Conservation (phyloP, 208 protist species). For the Leishmania major region DNA sequence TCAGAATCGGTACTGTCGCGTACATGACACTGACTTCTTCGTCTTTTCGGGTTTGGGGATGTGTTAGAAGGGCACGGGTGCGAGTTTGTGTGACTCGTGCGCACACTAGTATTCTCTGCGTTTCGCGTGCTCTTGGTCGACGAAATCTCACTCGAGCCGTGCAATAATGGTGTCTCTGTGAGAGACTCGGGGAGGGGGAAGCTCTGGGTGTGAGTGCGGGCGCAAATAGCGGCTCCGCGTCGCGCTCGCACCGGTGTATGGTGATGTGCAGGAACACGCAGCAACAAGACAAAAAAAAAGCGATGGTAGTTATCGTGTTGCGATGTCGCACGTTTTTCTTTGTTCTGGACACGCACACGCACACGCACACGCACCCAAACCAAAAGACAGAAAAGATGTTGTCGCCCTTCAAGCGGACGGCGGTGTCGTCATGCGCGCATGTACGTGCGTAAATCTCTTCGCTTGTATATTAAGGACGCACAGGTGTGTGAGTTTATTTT, state of each 20-base stretch:
- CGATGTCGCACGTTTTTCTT: neutral
- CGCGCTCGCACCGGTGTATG: neutral
- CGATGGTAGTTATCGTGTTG: neutral
- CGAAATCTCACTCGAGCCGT: neutral
- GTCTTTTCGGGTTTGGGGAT: neutral
- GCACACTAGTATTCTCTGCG: neutral
- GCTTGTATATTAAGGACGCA: neutral
- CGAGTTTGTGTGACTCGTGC: neutral
- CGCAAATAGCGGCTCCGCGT: neutral
- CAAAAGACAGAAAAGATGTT: neutral
- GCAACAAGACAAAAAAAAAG: neutral
- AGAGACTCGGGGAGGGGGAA: neutral
- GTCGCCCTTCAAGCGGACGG: neutral
- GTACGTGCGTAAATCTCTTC: neutral
- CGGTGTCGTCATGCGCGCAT: neutral
- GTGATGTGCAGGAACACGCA: neutral
- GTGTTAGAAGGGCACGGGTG: neutral
- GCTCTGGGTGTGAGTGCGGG: neutral
- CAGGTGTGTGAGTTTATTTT: neutral
- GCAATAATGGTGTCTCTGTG: neutral
- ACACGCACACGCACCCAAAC: neutral
- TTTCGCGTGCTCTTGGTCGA: neutral
- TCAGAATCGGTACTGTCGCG: constrained; percentile 7
- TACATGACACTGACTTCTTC: constrained; percentile 10
- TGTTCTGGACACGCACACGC: neutral